Percentiles rank a stretch among this genome's conserved stretches.
Evolutionary conservation across 345 rosid genomes (phyloP).

Genomic region (Melastoma malabathricum): DNA sequence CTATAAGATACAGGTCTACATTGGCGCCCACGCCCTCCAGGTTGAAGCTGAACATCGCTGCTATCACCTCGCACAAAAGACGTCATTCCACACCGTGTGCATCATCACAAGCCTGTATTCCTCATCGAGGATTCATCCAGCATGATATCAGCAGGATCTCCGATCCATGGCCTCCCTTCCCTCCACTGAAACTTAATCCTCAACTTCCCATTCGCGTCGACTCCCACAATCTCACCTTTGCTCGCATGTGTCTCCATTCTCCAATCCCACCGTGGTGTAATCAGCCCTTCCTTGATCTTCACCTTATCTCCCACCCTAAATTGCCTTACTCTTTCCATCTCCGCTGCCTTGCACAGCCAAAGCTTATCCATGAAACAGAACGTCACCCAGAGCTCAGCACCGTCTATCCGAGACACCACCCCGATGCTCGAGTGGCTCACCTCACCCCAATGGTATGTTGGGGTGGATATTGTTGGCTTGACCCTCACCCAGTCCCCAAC

Average conservation of each 20-base stretch:
- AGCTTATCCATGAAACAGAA: constrained; percentile 84
- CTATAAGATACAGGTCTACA: no score
- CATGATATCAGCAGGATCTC: constrained; percentile 90
- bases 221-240: constrained; percentile 82
- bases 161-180: constrained; percentile 92
- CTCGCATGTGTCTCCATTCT: constrained; percentile 98
- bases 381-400: constrained; percentile 65
- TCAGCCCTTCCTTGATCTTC: constrained; percentile 59
- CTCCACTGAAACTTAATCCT: constrained; percentile 91
- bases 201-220: constrained; percentile 87
- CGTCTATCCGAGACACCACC: constrained; percentile 77
- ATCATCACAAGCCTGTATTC: no score
- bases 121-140: constrained; percentile 34
- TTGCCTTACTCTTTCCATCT: constrained; percentile 69
- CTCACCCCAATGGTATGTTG: constrained; percentile 93
- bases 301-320: constrained; percentile 67
- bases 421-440: constrained; percentile 83
- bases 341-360: constrained; percentile 84
- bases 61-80: no score
- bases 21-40: no score
- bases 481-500: constrained; percentile 94
- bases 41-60: no score
- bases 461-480: constrained; percentile 44
- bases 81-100: no score
- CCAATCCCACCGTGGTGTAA: constrained; percentile 93